These are phyloP conservation scores for Rostrohypoxylon terebratum DNA, from an alignment of 495 filamentous ascomycete genomes.

Conservation along the genomic window DNA sequence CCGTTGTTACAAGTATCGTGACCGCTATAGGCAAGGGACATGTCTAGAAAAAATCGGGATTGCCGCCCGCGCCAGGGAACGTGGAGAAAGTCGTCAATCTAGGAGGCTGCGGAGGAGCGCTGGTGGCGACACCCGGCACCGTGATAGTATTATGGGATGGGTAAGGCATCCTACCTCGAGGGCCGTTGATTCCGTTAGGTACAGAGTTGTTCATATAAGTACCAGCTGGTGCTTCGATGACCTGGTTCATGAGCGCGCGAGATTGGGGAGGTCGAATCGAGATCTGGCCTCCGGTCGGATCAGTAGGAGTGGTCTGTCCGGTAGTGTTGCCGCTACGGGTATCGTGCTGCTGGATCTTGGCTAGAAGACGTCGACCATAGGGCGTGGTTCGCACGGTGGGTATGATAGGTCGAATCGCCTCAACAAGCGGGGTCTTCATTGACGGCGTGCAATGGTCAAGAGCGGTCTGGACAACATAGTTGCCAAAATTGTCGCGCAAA, in stretches of 20 bases:
- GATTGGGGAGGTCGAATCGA: conserved; percentile 49
- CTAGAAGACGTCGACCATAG: conserved; percentile 90
- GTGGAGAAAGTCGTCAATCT: conserved; percentile 39
- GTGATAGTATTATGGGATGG: conserved; percentile 45
- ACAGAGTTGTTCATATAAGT: conserved; percentile 43
- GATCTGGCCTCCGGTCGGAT: conserved; percentile 58
- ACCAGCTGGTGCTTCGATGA: conserved; percentile 43
- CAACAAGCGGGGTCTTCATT: conserved; percentile 78
- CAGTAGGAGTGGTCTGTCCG: conserved; percentile 52
- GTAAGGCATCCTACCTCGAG: conserved; percentile 43
- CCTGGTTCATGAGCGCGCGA: conserved; percentile 50
- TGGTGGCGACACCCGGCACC: conserved; percentile 30
- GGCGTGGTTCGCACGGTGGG: conserved; percentile 86
- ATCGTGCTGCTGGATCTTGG: conserved; percentile 75
- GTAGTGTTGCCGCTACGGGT: conserved; percentile 46
- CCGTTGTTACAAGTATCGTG: conserved; percentile 50
- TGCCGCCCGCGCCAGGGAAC: conserved; percentile 41
- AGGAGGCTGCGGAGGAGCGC: conserved; percentile 43
- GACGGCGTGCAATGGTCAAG: conserved; percentile 82
- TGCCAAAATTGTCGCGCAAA: conserved; percentile 90
- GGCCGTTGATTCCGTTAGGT: conserved; percentile 41
- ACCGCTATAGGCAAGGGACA: conserved; percentile 17
- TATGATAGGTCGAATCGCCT: conserved; percentile 84
- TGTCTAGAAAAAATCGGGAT: conserved; percentile 49
- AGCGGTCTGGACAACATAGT: conserved; percentile 98